Conservation (phyloP, 1,139 yeast species). For the Kluyveromyces sp. region DNA sequence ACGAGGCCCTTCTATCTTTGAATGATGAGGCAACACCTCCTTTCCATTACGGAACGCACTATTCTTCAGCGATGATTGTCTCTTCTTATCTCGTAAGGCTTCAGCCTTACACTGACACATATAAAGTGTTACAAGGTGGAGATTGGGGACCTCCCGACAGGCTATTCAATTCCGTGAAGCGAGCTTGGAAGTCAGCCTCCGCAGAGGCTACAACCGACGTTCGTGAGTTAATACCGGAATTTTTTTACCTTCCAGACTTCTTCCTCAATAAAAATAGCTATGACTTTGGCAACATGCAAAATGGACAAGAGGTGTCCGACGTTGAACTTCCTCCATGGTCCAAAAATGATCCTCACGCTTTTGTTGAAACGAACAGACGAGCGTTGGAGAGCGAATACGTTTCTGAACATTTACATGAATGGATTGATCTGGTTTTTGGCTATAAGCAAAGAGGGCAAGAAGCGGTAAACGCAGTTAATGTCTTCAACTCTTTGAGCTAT, state of each 20-base stretch:
- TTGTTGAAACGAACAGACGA: conserved; percentile 65
- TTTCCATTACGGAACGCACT: conserved; percentile 87
- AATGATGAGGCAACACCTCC: conserved; percentile 52
- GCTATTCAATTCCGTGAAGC: conserved; percentile 59
- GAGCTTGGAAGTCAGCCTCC: conserved; percentile 76
- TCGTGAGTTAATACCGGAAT: conserved; percentile 78
- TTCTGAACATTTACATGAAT: conserved; percentile 60
- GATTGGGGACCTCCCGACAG: conserved; percentile 84
- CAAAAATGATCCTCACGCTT: conserved; percentile 60
- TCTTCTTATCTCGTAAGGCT: conserved; percentile 68
- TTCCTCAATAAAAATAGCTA: conserved; percentile 54
- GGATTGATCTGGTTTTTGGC: conserved; percentile 85
- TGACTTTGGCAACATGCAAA: conserved; percentile 63
- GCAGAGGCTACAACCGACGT: conserved; percentile 78
- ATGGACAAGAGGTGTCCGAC: conserved; percentile 50
- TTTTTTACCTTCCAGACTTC: conserved; percentile 73
- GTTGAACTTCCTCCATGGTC: conserved; percentile 82
- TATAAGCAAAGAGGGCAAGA: conserved; percentile 63
- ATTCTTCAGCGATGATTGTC: conserved; percentile 88
- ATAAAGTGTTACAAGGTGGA: conserved; percentile 73
- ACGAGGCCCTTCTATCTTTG: conserved; percentile 55
- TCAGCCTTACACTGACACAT: conserved; percentile 74
- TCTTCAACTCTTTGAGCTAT: conserved; percentile 75
- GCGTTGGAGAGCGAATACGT: conserved; percentile 80
- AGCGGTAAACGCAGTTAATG: conserved; percentile 61